phyloP scores from a whole-genome alignment of 352 stramenopile genomes.

The Globisporangium viniferum region DNA sequence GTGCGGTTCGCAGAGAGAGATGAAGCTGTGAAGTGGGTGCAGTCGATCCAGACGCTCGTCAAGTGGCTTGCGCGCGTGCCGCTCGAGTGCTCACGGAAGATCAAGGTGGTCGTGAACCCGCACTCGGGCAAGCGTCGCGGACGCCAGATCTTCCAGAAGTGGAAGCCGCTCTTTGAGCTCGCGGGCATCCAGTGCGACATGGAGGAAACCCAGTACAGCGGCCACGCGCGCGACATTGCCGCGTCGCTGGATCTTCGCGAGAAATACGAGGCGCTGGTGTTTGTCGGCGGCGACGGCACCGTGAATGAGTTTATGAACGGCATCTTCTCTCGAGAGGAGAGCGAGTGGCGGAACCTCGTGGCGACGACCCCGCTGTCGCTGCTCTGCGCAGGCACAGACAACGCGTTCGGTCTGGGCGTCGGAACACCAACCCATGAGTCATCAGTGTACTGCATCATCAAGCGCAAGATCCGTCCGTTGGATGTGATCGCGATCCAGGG shows the following conservation, averaged over 20 bases:
- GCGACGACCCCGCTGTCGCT: slow-evolving; percentile 72
- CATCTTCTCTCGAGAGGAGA: slow-evolving; percentile 64
- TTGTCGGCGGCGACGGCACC: slow-evolving; percentile 73
- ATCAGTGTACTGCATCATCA: slow-evolving; percentile 77
- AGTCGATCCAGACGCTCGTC: slow-evolving; percentile 48
- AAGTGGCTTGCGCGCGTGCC: slow-evolving; percentile 76
- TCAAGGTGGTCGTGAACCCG: slow-evolving; percentile 80
- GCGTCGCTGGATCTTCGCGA: slow-evolving; percentile 43
- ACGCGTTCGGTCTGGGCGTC: slow-evolving; percentile 74
- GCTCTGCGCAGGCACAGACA: slow-evolving; percentile 67
- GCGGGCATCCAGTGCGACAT: slow-evolving; percentile 73
- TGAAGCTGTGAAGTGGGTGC: slow-evolving; percentile 31
- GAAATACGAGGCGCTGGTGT: slow-evolving; percentile 78
- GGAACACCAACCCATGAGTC: slow-evolving; percentile 61
- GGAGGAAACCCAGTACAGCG: slow-evolving; percentile 69
- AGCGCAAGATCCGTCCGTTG: slow-evolving; percentile 75
- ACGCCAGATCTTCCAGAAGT: slow-evolving; percentile 60
- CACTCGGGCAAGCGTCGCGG: slow-evolving; percentile 61
- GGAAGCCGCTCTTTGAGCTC: slow-evolving; percentile 53
- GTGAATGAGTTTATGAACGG: slow-evolving; percentile 88
- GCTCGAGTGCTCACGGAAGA: slow-evolving; percentile 39
- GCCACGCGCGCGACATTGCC: slow-evolving; percentile 73
- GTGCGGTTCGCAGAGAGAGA: slow-evolving; percentile 33
- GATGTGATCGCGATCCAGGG: slow-evolving; percentile 64
- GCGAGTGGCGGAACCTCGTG: slow-evolving; percentile 68